Conservation (phyloP, 345 rosid species). For the Rhizophora mangle region DNA sequence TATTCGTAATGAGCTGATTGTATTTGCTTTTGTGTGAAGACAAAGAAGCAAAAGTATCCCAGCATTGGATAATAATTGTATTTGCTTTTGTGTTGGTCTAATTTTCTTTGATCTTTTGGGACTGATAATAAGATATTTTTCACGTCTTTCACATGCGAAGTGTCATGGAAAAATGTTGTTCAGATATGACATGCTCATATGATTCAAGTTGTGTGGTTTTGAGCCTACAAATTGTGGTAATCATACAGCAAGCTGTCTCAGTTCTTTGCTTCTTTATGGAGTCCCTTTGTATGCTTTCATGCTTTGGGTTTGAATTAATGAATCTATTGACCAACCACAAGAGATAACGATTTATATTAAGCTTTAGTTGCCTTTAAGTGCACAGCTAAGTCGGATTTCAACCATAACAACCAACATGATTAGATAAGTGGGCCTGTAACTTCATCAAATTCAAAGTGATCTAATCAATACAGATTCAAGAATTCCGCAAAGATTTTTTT, state of each 20-base stretch:
- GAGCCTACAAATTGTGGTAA: not conserved
- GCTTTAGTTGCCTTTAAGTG: conserved; percentile 39
- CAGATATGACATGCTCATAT: not conserved
- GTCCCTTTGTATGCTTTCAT: not conserved
- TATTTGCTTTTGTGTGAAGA: not conserved
- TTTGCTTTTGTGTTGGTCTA: not conserved
- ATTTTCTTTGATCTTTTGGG: not conserved
- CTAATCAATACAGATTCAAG: conserved; percentile 34
- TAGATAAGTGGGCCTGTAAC: conserved; percentile 55
- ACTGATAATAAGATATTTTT: not conserved
- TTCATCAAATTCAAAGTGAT: conserved; percentile 35
- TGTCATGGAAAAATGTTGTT: not conserved
- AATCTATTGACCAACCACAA: conserved; percentile 21
- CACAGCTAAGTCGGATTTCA: conserved; percentile 34
- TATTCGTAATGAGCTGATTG: not conserved
- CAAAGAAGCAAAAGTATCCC: not conserved
- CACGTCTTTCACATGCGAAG: not conserved
- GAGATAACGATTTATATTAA: conserved; percentile 16
- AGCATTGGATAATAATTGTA: not conserved
- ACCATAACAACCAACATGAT: conserved; percentile 57
- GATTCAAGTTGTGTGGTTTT: not conserved
- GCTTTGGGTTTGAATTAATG: conserved; percentile 4
- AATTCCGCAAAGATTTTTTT: conserved; percentile 27
- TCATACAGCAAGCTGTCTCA: not conserved
- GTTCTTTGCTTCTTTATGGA: not conserved